Evolutionary conservation across 2,329 filamentous ascomycete genomes (phyloP).

Genomic region (Magnaporthiopsis incrustans): DNA sequence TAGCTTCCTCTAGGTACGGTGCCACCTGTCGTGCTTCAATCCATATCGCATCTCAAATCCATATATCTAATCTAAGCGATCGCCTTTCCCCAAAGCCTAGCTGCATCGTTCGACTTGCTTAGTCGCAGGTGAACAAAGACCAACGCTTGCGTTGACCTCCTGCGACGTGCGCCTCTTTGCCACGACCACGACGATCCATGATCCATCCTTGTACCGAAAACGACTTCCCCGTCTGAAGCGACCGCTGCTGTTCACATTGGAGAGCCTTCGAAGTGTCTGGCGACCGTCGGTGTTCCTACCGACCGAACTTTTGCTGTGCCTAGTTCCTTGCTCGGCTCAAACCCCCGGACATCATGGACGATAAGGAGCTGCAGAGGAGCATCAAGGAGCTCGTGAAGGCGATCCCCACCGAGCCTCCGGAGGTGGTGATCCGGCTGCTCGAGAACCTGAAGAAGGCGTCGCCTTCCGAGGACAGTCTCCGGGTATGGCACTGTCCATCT

Average conservation of each 20-base stretch:
- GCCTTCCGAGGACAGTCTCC: constrained; percentile 82
- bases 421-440: constrained; percentile 66
- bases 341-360: constrained; percentile 50
- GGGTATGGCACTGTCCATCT: constrained; percentile 37
- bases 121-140: background rate
- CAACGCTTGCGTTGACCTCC: background rate
- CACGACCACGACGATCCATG: background rate
- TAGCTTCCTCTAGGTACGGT: background rate
- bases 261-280: background rate
- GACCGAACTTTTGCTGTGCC: background rate
- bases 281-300: background rate
- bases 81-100: background rate
- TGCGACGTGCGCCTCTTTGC: background rate
- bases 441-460: constrained; percentile 70
- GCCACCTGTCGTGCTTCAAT: background rate
- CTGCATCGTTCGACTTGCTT: background rate
- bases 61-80: background rate
- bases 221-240: background rate
- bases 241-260: background rate
- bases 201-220: background rate
- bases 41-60: background rate
- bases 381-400: constrained; percentile 78
- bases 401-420: constrained; percentile 64
- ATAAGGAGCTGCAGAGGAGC: constrained; percentile 70
- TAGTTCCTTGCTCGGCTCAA: background rate